These are phyloP conservation scores for Cytospora paraplurivora DNA, from an alignment of 2,329 filamentous ascomycete species.

Conservation along the genomic window DNA sequence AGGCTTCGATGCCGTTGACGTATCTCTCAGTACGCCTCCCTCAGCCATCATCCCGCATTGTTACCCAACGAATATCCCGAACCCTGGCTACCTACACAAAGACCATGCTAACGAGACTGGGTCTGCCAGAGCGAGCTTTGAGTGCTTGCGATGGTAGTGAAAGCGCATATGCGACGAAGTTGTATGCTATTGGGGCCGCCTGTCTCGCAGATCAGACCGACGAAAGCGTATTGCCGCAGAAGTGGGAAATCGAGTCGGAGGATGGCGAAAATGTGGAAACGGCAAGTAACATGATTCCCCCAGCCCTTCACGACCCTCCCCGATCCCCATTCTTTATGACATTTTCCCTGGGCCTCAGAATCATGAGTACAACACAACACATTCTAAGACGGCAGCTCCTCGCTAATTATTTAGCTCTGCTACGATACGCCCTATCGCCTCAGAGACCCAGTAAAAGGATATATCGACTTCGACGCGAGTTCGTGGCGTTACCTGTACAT, in stretches of 20 bases:
- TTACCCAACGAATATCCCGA: not conserved
- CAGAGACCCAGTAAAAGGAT: not conserved
- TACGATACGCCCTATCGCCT: slow-evolving; percentile 3
- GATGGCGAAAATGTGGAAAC: not conserved
- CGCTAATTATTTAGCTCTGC: not conserved
- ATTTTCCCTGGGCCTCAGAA: not conserved
- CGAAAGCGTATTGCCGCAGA: not conserved
- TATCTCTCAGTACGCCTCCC: not conserved
- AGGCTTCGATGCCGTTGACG: not conserved
- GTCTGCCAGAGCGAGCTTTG: not conserved
- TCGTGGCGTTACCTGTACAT: not conserved
- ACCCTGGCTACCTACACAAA: not conserved
- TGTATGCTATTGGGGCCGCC: not conserved
- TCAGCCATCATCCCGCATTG: not conserved
- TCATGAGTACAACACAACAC: too few species aligned
- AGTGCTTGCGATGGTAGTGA: not conserved
- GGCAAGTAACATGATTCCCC: not conserved
- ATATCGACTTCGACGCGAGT: not conserved
- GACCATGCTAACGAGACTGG: not conserved
- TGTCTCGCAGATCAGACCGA: not conserved
- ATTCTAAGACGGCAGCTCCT: not conserved
- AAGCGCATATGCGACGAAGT: not conserved
- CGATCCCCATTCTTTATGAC: not conserved
- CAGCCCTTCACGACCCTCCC: not conserved
- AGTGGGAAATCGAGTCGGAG: not conserved